Base-by-base conservation (phyloP, 345 rosid genomes). In the Capsella bursapastoris region DNA sequence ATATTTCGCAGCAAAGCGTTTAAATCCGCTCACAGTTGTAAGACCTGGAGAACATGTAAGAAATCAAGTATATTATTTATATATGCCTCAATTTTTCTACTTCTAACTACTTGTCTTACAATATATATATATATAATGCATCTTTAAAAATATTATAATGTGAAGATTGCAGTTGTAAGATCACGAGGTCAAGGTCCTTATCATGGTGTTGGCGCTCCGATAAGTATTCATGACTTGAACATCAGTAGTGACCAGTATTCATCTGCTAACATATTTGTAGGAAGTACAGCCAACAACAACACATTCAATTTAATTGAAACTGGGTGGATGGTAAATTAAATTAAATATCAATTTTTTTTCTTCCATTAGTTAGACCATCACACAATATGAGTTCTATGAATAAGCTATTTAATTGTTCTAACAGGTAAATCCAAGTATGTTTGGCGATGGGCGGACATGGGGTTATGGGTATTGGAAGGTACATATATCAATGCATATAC, bases 1-100 rank as follows among this genome's bases (percentile, higher is more conserved):
- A 3, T 56, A 55, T 43, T 41, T 1, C 2, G 9, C 31, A n/a
- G 2, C 44, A 68, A 68, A 28, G 12, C n/a, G 27, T 38, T 22
- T 38, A 0, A 8, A 25, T 51, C 71, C 61, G 0, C 11, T 66
- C 4, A 66, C 60, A 13, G 9, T 38, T 6, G 60, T 25, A 22
- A 66, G n/a, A 4, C 71, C 22, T 66, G 72, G 63, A 9, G 6
- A n/a, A 55, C 72, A 68, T 55, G 72, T 68, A 68, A 68, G 53
- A 14, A 64, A 14, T 47, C 51, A 37, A 35, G 2, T 8, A 22
- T 22, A 22, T 22, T 22, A 22, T 22, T 1, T 22, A 22, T 22
- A 22, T 22, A 22, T 22, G 8, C 41, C 11, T 37, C 2, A 47
- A 47, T 15, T 47, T 2, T 47, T 47, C 3, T 5, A 47, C 25